Conservation (phyloP, 2,329 filamentous ascomycete species). For the Fusarium cyanostomum region DNA sequence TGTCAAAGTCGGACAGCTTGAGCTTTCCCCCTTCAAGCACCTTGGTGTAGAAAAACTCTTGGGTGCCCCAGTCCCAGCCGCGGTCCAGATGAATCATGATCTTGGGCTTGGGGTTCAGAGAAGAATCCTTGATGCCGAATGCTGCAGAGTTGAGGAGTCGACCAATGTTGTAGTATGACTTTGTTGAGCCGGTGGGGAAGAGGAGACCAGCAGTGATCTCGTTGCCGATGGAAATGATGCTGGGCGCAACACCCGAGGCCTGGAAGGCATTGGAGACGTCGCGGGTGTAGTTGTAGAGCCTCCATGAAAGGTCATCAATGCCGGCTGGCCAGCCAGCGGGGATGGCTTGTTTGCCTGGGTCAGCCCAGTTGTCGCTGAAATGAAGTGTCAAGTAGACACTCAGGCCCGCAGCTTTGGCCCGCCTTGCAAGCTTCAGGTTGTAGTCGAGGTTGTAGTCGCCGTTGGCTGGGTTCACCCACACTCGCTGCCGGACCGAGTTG, state of each 20-base stretch:
- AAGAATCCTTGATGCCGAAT: conserved; percentile 71
- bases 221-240: conserved; percentile 77
- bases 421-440: conserved; percentile 72
- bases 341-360: conserved; percentile 69
- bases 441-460: conserved; percentile 76
- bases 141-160: conserved; percentile 70
- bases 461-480: conserved; percentile 75
- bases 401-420: conserved; percentile 70
- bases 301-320: conserved; percentile 66
- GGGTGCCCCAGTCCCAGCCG: conserved; percentile 75
- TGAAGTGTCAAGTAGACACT: conserved; percentile 71
- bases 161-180: conserved; percentile 68
- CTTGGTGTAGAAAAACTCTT: conserved; percentile 71
- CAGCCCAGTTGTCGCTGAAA: conserved; percentile 76
- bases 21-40: conserved; percentile 61
- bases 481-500: conserved; percentile 74
- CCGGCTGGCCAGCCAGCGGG: conserved; percentile 71
- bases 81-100: conserved; percentile 82
- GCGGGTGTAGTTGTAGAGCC: conserved; percentile 75
- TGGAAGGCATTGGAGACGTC: conserved; percentile 70
- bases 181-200: conserved; percentile 67
- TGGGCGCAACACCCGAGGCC: conserved; percentile 61
- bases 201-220: conserved; percentile 75
- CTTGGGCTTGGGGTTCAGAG: conserved; percentile 64
- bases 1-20: conserved; percentile 69